phyloP scores from a whole-genome alignment of 176 grass and related monocot genomes.

The Lolium rigidum region DNA sequence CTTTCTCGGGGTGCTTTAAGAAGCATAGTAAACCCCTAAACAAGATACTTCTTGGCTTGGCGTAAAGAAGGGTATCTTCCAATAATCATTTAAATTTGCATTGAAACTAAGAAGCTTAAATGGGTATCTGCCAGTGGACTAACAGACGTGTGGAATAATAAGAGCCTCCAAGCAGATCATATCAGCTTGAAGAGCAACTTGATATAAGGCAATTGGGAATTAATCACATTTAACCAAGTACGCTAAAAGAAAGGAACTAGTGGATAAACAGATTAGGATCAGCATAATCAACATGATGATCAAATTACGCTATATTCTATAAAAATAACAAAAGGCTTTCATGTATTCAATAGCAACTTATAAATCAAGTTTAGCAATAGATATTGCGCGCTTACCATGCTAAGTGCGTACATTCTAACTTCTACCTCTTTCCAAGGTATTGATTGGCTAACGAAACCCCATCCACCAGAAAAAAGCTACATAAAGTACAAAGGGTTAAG shows the following conservation, averaged over 20 bases:
- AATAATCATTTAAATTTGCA: neutral
- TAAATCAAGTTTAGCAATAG: slow-evolving; percentile 30
- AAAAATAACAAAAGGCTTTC: neutral
- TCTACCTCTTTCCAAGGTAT: slow-evolving; percentile 89
- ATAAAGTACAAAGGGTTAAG: slow-evolving; percentile 39
- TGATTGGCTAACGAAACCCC: slow-evolving; percentile 68
- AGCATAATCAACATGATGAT: slow-evolving; percentile 33
- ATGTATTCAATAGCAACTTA: neutral
- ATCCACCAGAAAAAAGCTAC: slow-evolving; percentile 74
- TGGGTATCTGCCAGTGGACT: neutral
- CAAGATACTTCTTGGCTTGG: slow-evolving; percentile 25
- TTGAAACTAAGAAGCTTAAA: neutral
- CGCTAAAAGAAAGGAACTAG: neutral
- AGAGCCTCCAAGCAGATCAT: slow-evolving; percentile 1
- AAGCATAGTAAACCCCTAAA: slow-evolving; percentile 13
- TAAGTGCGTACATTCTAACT: slow-evolving; percentile 87
- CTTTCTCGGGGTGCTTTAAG: neutral
- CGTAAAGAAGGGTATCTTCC: neutral
- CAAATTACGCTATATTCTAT: slow-evolving; percentile 31
- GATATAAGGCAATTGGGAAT: neutral
- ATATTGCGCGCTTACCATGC: slow-evolving; percentile 66
- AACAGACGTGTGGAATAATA: neutral
- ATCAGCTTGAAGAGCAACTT: slow-evolving; percentile 14
- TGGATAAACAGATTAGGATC: neutral
- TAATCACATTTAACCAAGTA: slow-evolving; percentile 3